phyloP scores from a whole-genome alignment of 192 early-diverging fungal species.

The Funneliformis mosseae region DNA sequence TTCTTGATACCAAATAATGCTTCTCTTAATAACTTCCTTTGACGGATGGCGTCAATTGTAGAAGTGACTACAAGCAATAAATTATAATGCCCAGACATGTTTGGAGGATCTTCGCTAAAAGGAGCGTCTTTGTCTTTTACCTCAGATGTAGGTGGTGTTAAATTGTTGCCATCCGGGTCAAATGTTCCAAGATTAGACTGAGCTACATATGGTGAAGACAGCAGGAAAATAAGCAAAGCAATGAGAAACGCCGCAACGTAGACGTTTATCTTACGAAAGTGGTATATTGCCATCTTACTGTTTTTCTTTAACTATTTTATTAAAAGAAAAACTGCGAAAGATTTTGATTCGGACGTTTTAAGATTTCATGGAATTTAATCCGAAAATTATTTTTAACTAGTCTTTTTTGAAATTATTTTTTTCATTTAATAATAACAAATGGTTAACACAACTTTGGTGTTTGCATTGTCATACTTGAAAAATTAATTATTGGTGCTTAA shows the following conservation, averaged over 20 bases:
- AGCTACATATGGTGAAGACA: background rate
- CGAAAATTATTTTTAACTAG: too few species aligned
- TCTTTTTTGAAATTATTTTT: too few species aligned
- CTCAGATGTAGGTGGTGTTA: too few species aligned
- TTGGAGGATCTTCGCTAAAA: background rate
- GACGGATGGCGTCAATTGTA: constrained; percentile 39
- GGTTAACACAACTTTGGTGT: too few species aligned
- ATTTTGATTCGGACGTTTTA: too few species aligned
- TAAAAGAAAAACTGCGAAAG: too few species aligned
- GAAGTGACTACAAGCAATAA: constrained; percentile 55
- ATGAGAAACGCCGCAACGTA: background rate
- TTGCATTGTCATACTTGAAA: too few species aligned
- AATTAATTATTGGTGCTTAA: too few species aligned
- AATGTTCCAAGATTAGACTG: background rate
- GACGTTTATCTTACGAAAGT: constrained; percentile 3
- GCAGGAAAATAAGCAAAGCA: constrained; percentile 5
- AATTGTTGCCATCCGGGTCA: too few species aligned
- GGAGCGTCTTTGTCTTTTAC: too few species aligned
- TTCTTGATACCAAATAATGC: constrained; percentile 56
- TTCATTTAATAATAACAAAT: too few species aligned
- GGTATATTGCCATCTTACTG: background rate
- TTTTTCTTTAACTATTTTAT: background rate
- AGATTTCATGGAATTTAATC: too few species aligned
- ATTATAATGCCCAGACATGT: constrained; percentile 41
- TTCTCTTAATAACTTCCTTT: constrained; percentile 53